Evolutionary conservation across 371 early-diverging fungal genomes (phyloP).

Genomic region (Syncephalastrum monosporum): DNA sequence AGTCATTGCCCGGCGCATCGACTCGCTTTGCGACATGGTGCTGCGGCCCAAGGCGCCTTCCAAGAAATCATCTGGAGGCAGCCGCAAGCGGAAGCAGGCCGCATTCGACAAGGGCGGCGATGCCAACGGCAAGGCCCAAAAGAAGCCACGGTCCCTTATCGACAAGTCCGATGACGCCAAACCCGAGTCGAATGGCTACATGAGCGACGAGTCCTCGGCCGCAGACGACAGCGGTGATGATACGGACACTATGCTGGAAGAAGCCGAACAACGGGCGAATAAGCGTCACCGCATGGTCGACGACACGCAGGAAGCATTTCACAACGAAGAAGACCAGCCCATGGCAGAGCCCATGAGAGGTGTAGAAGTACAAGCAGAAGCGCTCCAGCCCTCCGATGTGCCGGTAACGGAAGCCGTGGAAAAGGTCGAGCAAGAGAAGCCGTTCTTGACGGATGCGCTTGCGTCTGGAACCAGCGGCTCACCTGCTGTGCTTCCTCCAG

Average conservation of each 20-base stretch:
- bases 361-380: too few relatives aligned
- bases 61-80: constrained; percentile 19
- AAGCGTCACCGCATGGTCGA: constrained; percentile 11
- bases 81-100: constrained; percentile 28
- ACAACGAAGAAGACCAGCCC: constrained; percentile 1
- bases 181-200: neutral
- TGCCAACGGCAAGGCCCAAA: constrained; percentile 1
- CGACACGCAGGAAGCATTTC: neutral
- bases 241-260: constrained; percentile 45
- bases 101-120: neutral
- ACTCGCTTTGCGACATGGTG: constrained; percentile 58
- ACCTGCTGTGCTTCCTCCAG: too few relatives aligned
- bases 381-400: too few relatives aligned
- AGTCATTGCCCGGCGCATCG: constrained; percentile 59
- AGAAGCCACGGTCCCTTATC: too few relatives aligned
- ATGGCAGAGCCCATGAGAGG: neutral
- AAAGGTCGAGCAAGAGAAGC: too few relatives aligned
- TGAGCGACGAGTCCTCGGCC: neutral
- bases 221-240: constrained; percentile 45
- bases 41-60: constrained; percentile 53
- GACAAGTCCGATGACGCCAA: neutral
- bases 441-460: too few relatives aligned
- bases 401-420: too few relatives aligned
- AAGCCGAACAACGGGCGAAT: constrained; percentile 25
- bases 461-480: too few relatives aligned